Evolutionary conservation across 148 eudicot species (phyloP).

Genomic region (Rhododendron ferrugineum): DNA sequence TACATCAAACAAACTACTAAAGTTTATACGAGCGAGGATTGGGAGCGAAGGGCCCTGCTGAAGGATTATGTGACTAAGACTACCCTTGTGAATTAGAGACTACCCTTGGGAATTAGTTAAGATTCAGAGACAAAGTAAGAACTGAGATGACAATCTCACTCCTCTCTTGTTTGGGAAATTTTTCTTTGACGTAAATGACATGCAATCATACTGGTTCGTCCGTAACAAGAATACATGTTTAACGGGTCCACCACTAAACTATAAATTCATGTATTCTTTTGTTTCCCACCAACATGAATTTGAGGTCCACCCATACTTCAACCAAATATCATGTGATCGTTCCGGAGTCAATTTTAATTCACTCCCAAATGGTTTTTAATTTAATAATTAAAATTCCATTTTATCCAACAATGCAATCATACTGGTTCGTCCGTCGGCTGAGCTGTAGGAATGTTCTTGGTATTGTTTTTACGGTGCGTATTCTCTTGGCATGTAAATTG

Average conservation of each 20-base stretch:
- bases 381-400: too few relatives aligned
- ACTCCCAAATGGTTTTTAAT: too few relatives aligned
- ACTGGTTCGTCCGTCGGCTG: background rate
- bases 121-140: background rate
- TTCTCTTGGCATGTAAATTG: background rate
- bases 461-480: background rate
- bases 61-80: background rate
- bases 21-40: background rate
- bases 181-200: background rate
- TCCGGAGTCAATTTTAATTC: too few relatives aligned
- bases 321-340: too few relatives aligned
- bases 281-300: too few relatives aligned
- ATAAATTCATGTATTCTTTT: too few relatives aligned
- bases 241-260: too few relatives aligned
- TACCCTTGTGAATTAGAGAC: too few relatives aligned
- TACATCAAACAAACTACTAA: background rate
- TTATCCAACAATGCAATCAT: background rate
- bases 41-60: background rate
- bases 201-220: too few relatives aligned
- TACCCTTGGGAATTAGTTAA: background rate
- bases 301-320: too few relatives aligned
- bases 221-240: too few relatives aligned
- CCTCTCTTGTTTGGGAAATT: conserved; percentile 3
- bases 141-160: background rate
- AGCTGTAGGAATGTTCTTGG: background rate